Evolutionary conservation across 306 rosid genomes (phyloP).

Genomic region (Corylus avellana): DNA sequence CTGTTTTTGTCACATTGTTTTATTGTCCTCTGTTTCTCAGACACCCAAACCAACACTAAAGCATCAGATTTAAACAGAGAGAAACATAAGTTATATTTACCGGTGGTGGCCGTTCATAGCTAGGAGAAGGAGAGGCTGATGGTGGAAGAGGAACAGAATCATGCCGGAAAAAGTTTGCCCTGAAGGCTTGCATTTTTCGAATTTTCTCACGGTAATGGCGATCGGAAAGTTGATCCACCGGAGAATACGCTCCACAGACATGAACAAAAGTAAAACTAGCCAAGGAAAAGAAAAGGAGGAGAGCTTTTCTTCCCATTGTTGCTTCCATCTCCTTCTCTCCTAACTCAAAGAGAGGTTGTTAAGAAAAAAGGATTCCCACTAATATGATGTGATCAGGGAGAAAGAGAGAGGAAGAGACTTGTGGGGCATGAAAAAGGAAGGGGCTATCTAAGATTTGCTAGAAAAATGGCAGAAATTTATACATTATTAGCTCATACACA

Average conservation of each 20-base stretch:
- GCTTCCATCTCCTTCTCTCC: slow-evolving; percentile 22
- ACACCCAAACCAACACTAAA: too few relatives aligned
- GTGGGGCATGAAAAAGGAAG: slow-evolving; percentile 49
- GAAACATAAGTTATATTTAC: slow-evolving; percentile 16
- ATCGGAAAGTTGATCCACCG: neutral
- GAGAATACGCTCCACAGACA: neutral
- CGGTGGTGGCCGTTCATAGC: slow-evolving; percentile 29
- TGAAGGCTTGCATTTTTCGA: neutral
- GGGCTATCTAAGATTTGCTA: slow-evolving; percentile 46
- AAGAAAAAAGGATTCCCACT: slow-evolving; percentile 26
- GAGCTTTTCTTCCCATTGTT: slow-evolving; percentile 33
- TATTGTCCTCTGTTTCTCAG: too few relatives aligned
- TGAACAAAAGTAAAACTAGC: slow-evolving; percentile 15
- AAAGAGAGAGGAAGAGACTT: slow-evolving; percentile 20
- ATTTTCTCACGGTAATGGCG: neutral
- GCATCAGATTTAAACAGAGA: neutral
- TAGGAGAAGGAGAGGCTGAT: slow-evolving; percentile 31
- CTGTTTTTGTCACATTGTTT: too few relatives aligned
- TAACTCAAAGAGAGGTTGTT: slow-evolving; percentile 26
- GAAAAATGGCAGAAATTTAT: slow-evolving; percentile 36
- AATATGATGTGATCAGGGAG: slow-evolving; percentile 14
- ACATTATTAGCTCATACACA: slow-evolving; percentile 46
- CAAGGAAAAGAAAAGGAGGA: slow-evolving; percentile 11
- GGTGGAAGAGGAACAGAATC: slow-evolving; percentile 46
- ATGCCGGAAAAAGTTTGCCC: slow-evolving; percentile 29